Base-by-base conservation (phyloP, 2,329 filamentous ascomycete genomes). In the Ascochyta lentis region DNA sequence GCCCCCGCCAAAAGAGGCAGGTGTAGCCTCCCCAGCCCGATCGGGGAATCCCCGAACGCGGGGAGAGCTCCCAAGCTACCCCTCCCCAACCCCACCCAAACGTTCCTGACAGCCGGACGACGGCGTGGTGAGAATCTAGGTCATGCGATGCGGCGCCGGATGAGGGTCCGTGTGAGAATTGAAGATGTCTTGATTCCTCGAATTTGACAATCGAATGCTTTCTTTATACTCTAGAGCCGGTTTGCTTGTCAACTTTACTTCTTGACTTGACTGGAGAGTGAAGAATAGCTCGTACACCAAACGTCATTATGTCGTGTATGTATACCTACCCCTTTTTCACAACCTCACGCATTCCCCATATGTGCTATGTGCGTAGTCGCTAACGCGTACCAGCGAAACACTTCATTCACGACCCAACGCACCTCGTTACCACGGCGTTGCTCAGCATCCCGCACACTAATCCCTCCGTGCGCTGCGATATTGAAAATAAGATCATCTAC, bases 401-500 rank as follows among this genome's bases (percentile, higher is more conserved):
- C 79, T 96, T 97, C 81, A 86, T 96, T 81, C 87, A 92, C 75
- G 90, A 96, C 73, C 87, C 92, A 38, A 86, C 87, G 49, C 84
- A 89, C 69, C 86, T 97, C 47, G 91, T 97, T 73, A 83, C 86
- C 71, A 82, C 86, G 38, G 90, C 93, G 40, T 86, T 97, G 19
- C 84, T 87, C 67, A 87, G 89, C 60, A 82, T 95, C 31, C 94
- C 92, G 22, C 80, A 90, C 59, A 92, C 90, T 46, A 97, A 97
- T 76, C 94, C 94, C 8, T 89, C 89, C 33, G 80, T 96, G 23
- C 89, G 89, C 47, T 84, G 95, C 65, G 92, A 97, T 73, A 76
- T 79, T 27, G 80, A 86, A 47, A 90, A 96, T 80, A 97, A 96
- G 76, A 89, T 96, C 67, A 78, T 73, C 24, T 71, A 71, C 57